Evolutionary conservation across 139 green algal species (phyloP).

Genomic region (Chlorella sp.): DNA sequence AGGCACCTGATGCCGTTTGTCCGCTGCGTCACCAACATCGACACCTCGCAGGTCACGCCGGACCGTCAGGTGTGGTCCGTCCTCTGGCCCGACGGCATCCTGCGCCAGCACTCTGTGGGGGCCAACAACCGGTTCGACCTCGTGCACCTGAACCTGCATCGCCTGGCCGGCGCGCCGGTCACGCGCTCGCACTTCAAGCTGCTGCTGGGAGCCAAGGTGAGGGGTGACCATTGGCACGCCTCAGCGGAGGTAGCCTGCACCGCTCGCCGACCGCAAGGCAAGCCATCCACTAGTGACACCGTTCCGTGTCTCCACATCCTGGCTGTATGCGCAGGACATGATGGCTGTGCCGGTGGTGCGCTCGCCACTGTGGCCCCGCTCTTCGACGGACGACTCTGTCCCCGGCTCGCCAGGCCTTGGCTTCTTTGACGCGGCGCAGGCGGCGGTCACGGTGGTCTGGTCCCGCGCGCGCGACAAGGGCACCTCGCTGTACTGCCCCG

Average conservation of each 20-base stretch:
- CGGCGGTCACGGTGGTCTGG: conserved; percentile 9
- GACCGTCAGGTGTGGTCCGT: conserved; percentile 6
- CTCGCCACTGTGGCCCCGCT: conserved; percentile 13
- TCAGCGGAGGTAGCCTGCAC: too few relatives aligned
- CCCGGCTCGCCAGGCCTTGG: conserved; percentile 21
- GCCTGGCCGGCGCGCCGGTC: conserved; percentile 18
- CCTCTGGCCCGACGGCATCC: conserved; percentile 10
- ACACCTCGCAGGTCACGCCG: neutral
- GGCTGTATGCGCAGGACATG: conserved; percentile 14
- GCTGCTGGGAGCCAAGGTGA: conserved; percentile 15
- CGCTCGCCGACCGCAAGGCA: too few relatives aligned
- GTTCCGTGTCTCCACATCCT: too few relatives aligned
- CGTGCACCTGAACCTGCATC: conserved; percentile 16
- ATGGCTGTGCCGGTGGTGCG: conserved; percentile 20
- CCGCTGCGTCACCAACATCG: too few relatives aligned
- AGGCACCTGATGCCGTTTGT: too few relatives aligned
- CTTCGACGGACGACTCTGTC: conserved; percentile 20
- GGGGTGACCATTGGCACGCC: too few relatives aligned
- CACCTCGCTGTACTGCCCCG: conserved; percentile 13
- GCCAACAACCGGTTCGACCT: conserved; percentile 10
- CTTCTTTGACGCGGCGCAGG: conserved; percentile 23
- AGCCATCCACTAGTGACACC: too few relatives aligned
- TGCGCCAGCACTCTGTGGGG: conserved; percentile 5
- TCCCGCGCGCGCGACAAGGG: neutral
- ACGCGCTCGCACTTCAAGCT: conserved; percentile 14